Evolutionary conservation across 352 stramenopile species (phyloP).

Genomic region (Pythium aphanidermatum): DNA sequence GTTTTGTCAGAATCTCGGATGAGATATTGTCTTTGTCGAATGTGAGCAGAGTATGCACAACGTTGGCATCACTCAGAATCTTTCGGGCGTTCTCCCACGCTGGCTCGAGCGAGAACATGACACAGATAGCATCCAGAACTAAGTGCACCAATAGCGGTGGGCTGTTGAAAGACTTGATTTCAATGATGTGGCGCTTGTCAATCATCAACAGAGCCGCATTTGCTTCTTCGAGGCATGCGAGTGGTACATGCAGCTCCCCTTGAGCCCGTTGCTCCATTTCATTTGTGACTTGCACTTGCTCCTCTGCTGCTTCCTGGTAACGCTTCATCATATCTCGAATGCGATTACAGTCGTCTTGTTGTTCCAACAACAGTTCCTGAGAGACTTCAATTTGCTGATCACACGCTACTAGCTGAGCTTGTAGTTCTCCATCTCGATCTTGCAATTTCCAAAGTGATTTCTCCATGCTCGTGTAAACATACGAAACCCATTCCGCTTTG

Average conservation of each 20-base stretch:
- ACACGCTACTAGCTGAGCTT: constrained; percentile 5
- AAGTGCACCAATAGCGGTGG: constrained; percentile 64
- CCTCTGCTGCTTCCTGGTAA: constrained; percentile 46
- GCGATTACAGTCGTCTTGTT: constrained; percentile 35
- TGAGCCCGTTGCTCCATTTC: constrained; percentile 54
- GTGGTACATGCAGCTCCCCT: constrained; percentile 46
- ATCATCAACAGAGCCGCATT: constrained; percentile 54
- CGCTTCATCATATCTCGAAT: constrained; percentile 55
- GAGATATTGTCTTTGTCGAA: constrained; percentile 72
- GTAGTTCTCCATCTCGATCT: constrained; percentile 22
- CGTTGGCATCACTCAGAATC: constrained; percentile 57
- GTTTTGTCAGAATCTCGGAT: constrained; percentile 24
- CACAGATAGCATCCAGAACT: constrained; percentile 64
- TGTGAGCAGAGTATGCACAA: constrained; percentile 59
- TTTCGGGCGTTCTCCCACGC: constrained; percentile 67
- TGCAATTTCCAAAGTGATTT: constrained; percentile 36
- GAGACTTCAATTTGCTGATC: constrained; percentile 27
- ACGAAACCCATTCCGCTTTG: constrained; percentile 18
- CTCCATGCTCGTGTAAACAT: constrained; percentile 26
- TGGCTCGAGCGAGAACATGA: constrained; percentile 62
- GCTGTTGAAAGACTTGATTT: constrained; percentile 82
- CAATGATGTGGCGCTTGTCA: constrained; percentile 67
- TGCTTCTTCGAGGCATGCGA: constrained; percentile 62
- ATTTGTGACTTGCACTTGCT: constrained; percentile 58
- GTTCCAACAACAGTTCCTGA: constrained; percentile 23